Evolutionary conservation across 2,329 filamentous ascomycete genomes (phyloP).

Genomic region (Ophiosphaerella narmari): DNA sequence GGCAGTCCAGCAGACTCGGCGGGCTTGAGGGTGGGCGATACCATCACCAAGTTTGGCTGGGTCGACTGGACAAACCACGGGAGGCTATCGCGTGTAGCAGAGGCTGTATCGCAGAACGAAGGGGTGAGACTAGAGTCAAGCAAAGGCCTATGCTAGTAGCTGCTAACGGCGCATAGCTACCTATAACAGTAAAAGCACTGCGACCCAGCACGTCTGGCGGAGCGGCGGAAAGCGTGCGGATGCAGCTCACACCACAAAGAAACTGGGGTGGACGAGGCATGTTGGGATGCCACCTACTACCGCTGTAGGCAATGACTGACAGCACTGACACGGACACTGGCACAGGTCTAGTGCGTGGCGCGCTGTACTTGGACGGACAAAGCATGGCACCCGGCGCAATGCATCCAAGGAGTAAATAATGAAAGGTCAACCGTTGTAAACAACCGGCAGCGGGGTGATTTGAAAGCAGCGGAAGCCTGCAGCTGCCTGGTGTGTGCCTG

Average conservation of each 20-base stretch:
- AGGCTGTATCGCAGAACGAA: slow-evolving; percentile 87
- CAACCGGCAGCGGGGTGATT: slow-evolving; percentile 7
- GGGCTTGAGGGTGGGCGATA: slow-evolving; percentile 79
- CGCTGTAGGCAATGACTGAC: slow-evolving; percentile 60
- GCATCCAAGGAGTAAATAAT: slow-evolving; percentile 8
- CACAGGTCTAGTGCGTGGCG: slow-evolving; percentile 38
- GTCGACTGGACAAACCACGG: slow-evolving; percentile 87
- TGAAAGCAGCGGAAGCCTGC: slow-evolving; percentile 19
- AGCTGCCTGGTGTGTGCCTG: slow-evolving; percentile 21
- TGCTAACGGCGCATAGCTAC: slow-evolving; percentile 58
- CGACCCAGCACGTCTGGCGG: slow-evolving; percentile 50
- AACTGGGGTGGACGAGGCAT: slow-evolving; percentile 91
- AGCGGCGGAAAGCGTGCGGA: slow-evolving; percentile 59
- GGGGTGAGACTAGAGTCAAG: slow-evolving; percentile 64
- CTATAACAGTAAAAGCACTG: slow-evolving; percentile 69
- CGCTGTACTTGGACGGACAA: slow-evolving; percentile 36
- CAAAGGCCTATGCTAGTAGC: too few species aligned
- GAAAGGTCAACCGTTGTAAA: neutral
- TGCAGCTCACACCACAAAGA: slow-evolving; percentile 75
- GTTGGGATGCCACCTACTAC: slow-evolving; percentile 88
- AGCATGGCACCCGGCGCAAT: slow-evolving; percentile 44
- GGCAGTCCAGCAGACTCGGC: slow-evolving; percentile 82
- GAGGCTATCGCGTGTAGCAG: slow-evolving; percentile 80
- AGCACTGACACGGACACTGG: slow-evolving; percentile 12
- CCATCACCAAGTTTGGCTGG: slow-evolving; percentile 81